Evolutionary conservation across 176 grass and related monocot species (phyloP).

Genomic region (Triticum timopheevii): DNA sequence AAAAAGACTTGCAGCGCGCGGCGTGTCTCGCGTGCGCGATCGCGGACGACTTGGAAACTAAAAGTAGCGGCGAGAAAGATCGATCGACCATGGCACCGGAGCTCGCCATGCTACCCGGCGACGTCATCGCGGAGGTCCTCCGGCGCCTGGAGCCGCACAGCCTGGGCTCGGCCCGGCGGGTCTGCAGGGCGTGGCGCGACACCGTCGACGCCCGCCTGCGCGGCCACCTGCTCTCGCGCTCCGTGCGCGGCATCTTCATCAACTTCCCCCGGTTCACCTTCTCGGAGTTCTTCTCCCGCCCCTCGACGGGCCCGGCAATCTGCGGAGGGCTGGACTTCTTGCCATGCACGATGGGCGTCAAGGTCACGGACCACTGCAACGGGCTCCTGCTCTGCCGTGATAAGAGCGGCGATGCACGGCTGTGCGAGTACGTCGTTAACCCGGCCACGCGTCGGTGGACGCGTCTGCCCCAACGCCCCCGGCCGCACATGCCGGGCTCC

Average conservation of each 20-base stretch:
- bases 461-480: not conserved
- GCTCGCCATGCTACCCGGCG: not conserved
- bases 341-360: not conserved
- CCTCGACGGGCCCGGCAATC: not conserved
- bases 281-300: not conserved
- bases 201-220: not conserved
- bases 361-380: not conserved
- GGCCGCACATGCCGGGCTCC: not conserved
- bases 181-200: not conserved
- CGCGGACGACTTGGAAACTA: no score
- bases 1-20: no score
- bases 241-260: not conserved
- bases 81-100: not conserved
- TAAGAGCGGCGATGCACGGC: no score
- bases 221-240: not conserved
- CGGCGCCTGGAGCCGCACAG: not conserved
- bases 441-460: conserved; percentile 1
- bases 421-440: not conserved
- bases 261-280: not conserved
- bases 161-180: not conserved
- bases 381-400: not conserved
- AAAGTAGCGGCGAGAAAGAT: no score
- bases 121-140: not conserved
- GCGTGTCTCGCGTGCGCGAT: no score
- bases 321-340: not conserved